phyloP scores from a whole-genome alignment of 495 filamentous ascomycete species.

The Hypoxylon rickii region DNA sequence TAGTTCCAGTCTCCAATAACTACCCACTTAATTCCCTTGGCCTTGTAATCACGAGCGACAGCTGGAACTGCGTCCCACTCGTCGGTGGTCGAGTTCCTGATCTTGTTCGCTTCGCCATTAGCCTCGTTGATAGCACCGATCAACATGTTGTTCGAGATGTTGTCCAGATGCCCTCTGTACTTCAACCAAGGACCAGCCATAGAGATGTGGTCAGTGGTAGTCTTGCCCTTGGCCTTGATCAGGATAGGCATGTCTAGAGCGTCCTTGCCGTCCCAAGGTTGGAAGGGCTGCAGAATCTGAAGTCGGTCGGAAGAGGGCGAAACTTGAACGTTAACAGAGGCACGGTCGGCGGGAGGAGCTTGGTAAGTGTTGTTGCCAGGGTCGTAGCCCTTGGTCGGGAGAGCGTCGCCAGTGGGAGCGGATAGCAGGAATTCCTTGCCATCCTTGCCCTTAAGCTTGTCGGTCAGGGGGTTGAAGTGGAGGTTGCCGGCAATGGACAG shows the following conservation, averaged over 20 bases:
- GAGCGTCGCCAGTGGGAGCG: conserved; percentile 77
- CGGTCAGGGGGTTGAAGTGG: conserved; percentile 96
- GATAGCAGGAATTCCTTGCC: conserved; percentile 94
- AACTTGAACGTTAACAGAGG: conserved; percentile 74
- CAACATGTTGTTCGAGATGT: conserved; percentile 99
- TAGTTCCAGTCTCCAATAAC: conserved; percentile 99
- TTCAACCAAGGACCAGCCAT: conserved; percentile 99
- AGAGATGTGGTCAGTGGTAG: conserved; percentile 98
- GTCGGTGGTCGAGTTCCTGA: conserved; percentile 87
- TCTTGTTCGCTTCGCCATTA: conserved; percentile 97
- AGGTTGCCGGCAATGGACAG: conserved; percentile 88
- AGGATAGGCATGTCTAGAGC: conserved; percentile 85
- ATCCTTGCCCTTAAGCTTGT: conserved; percentile 92
- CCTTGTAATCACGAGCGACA: conserved; percentile 98
- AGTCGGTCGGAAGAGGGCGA: conserved; percentile 91
- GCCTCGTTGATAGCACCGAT: conserved; percentile 96
- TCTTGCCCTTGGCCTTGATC: conserved; percentile 98
- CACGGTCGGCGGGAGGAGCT: conserved; percentile 84
- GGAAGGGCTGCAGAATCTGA: conserved; percentile 86
- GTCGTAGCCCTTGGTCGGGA: conserved; percentile 85
- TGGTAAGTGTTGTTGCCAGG: conserved; percentile 95
- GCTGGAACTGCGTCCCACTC: conserved; percentile 87
- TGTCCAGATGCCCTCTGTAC: conserved; percentile 99
- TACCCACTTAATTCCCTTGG: conserved; percentile 93
- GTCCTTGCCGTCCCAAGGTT: conserved; percentile 94